A percentile compares a stretch with the other conserved stretches of the same genome.
These are phyloP conservation scores for Ophiosphaerella korrae DNA, from an alignment of 2,329 filamentous ascomycete genomes.

Conservation along the genomic window DNA sequence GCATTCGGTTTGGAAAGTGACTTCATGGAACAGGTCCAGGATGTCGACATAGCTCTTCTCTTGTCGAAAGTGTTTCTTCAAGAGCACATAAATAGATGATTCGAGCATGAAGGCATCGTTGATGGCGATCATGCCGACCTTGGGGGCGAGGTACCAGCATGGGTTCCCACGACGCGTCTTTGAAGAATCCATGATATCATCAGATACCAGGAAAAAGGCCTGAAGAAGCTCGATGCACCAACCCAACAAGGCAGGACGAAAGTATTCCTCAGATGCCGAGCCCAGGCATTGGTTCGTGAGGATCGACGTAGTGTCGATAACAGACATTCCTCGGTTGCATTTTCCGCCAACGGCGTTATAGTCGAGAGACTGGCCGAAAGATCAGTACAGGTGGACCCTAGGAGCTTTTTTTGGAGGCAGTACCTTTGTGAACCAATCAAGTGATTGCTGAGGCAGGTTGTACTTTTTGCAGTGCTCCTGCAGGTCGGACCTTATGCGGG, in stretches of 20 bases:
- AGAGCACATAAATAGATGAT: conserved; percentile 82
- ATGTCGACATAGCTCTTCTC: conserved; percentile 90
- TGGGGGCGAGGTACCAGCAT: conserved; percentile 92
- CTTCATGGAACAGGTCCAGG: conserved; percentile 94
- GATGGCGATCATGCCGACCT: conserved; percentile 94
- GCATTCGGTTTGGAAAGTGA: conserved; percentile 90
- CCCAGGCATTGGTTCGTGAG: conserved; percentile 74
- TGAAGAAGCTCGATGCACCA: conserved; percentile 99
- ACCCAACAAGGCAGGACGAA: conserved; percentile 83
- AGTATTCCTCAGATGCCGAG: conserved; percentile 75
- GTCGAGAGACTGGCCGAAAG: conserved; percentile 69
- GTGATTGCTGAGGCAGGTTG: conserved; percentile 78
- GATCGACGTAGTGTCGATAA: conserved; percentile 85
- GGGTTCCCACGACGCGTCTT: conserved; percentile 93
- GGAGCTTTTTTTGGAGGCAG: conserved; percentile 2
- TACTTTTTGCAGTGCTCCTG: conserved; percentile 79
- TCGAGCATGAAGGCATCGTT: conserved; percentile 99
- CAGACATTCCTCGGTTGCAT: conserved; percentile 98
- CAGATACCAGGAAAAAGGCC: conserved; percentile 97
- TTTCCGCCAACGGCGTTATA: conserved; percentile 92
- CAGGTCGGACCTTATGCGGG: conserved; percentile 81
- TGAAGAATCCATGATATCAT: conserved; percentile 97
- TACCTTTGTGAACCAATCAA: conserved; percentile 87
- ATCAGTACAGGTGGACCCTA: conserved; percentile 10
- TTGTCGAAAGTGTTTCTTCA: conserved; percentile 90